Conservation (phyloP, 192 early-diverging fungal genomes). For the Rhizophlyctis rosea region DNA sequence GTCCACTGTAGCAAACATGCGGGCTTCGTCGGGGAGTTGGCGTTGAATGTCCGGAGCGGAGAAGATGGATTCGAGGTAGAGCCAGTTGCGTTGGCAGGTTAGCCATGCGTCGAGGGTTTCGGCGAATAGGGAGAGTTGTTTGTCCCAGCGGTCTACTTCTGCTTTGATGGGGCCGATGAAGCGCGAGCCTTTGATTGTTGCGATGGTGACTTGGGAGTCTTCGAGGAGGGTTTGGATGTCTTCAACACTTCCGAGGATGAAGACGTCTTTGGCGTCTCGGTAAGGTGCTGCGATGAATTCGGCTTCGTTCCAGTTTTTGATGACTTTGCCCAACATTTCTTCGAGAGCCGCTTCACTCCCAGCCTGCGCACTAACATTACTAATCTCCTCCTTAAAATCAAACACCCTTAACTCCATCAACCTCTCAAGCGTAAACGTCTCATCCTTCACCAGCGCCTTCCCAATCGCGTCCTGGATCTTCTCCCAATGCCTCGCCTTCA, state of each 20-base stretch:
- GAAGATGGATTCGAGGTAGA: conserved; percentile 60
- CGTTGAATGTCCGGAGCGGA: conserved; percentile 63
- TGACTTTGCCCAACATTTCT: conserved; percentile 57
- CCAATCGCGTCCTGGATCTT: conserved; percentile 59
- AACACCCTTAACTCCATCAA: conserved; percentile 52
- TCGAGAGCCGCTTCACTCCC: conserved; percentile 58
- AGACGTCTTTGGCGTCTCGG: conserved; percentile 60
- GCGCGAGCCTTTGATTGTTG: conserved; percentile 56
- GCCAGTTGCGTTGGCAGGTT: conserved; percentile 59
- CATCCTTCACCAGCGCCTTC: conserved; percentile 48
- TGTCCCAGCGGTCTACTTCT: conserved; percentile 61
- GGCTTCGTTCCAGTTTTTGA: conserved; percentile 55
- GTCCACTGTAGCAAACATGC: conserved; percentile 61
- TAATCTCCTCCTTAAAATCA: conserved; percentile 61
- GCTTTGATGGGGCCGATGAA: conserved; percentile 59
- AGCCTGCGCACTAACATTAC: conserved; percentile 52
- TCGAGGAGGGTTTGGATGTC: conserved; percentile 60
- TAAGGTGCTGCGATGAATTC: conserved; percentile 54
- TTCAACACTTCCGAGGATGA: conserved; percentile 56
- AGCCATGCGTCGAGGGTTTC: conserved; percentile 61
- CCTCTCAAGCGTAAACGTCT: conserved; percentile 50
- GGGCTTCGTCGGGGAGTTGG: conserved; percentile 61
- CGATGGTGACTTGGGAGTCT: conserved; percentile 59
- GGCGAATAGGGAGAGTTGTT: conserved; percentile 51
- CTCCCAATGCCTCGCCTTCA: conserved; percentile 60